Evolutionary conservation across 2,329 filamentous ascomycete genomes (phyloP).

Genomic region (Talaromyces sp.): DNA sequence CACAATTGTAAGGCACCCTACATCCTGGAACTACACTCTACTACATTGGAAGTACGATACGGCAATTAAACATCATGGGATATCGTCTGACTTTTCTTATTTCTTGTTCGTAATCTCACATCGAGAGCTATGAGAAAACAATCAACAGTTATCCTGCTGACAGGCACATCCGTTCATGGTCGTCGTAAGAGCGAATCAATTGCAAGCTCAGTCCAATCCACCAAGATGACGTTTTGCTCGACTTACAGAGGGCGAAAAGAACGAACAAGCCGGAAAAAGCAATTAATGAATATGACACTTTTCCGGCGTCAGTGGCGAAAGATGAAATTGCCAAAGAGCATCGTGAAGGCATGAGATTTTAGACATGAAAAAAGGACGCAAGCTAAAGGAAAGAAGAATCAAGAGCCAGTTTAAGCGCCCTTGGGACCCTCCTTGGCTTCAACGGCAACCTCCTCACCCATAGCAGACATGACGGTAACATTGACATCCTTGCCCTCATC

Average conservation of each 20-base stretch:
- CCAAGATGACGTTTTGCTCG: conserved; percentile 22
- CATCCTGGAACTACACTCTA: neutral
- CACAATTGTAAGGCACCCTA: neutral
- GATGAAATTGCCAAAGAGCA: conserved; percentile 15
- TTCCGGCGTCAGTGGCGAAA: conserved; percentile 8
- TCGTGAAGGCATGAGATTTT: conserved; percentile 19
- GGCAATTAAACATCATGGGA: neutral
- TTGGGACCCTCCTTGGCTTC: conserved; percentile 88
- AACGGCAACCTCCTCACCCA: conserved; percentile 90
- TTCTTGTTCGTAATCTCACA: conserved; percentile 18
- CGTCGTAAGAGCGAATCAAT: conserved; percentile 35
- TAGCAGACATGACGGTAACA: conserved; percentile 88
- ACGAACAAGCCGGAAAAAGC: conserved; percentile 17
- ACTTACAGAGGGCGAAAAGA: conserved; percentile 9
- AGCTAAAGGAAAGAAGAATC: neutral
- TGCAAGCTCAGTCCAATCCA: conserved; percentile 34
- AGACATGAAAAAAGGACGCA: conserved; percentile 14
- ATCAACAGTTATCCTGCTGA: conserved; percentile 29
- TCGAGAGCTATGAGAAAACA: conserved; percentile 11
- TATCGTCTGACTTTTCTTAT: conserved; percentile 15
- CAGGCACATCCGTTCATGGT: conserved; percentile 28
- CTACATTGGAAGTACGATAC: neutral
- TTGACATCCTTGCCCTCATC: conserved; percentile 88
- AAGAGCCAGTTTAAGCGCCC: conserved; percentile 15
- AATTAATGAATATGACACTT: conserved; percentile 9